Conservation (phyloP, 106 monocot genomes). For the Alisma plantagoaquatica region DNA sequence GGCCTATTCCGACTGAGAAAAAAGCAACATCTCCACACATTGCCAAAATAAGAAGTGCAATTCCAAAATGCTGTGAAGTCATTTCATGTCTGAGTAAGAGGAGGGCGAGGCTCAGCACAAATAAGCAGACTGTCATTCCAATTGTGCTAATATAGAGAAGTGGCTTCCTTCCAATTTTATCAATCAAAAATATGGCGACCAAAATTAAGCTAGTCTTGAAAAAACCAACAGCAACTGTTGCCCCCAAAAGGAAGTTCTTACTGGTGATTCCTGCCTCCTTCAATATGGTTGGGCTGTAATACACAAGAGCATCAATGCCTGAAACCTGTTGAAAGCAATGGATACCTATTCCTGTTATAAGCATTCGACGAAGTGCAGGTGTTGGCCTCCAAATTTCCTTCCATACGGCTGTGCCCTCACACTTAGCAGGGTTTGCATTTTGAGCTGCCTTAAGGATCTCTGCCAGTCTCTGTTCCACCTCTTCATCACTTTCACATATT, state of each 20-base stretch:
- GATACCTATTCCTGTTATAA: conserved; percentile 80
- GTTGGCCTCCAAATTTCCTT: conserved; percentile 57
- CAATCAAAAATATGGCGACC: conserved; percentile 81
- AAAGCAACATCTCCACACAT: conserved; percentile 93
- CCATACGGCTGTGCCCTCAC: conserved; percentile 54
- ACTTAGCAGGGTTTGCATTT: conserved; percentile 14
- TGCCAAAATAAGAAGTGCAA: conserved; percentile 37
- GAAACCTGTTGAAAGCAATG: conserved; percentile 94
- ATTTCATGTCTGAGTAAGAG: conserved; percentile 24
- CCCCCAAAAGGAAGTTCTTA: conserved; percentile 49
- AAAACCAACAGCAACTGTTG: conserved; percentile 95
- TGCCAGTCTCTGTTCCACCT: conserved; percentile 44
- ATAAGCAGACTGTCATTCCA: conserved; percentile 83
- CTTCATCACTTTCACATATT: conserved; percentile 44
- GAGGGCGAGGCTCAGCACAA: conserved; percentile 36
- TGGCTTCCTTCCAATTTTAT: conserved; percentile 78
- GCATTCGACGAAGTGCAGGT: conserved; percentile 57
- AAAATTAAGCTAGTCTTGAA: conserved; percentile 80
- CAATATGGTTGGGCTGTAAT: conserved; percentile 94
- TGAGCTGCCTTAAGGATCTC: conserved; percentile 70
- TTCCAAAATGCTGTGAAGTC: conserved; percentile 33
- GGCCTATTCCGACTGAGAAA: conserved; percentile 90
- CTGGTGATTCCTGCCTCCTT: conserved; percentile 69
- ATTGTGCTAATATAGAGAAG: conserved; percentile 79
- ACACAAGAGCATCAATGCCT: conserved; percentile 90